Base-by-base conservation (phyloP, 805 yeast genomes). In the Ogataea ramenticola region DNA sequence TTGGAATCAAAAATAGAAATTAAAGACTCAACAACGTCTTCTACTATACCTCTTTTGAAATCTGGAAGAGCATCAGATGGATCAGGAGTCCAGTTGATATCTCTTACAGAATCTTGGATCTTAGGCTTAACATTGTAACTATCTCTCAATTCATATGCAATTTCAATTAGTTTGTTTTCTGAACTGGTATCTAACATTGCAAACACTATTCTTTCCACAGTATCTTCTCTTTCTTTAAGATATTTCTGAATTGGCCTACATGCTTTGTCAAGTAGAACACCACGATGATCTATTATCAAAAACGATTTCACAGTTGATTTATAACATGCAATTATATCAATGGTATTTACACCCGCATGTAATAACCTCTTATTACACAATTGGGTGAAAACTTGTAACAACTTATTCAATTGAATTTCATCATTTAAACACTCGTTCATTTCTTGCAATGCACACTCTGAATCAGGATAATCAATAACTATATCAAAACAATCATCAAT, bases 51-150 rank as follows among this genome's bases (percentile, higher is more conserved):
- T 47, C 77, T 76, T 38, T 76, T 73, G 64, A 85, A 88, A 59
- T 87, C 95, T 0, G 90, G 86, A n/a, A 89, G 73, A 0, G 96
- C 95, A 64, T 88, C 96, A 15, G 86, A 73, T 0, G 96, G 96
- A 52, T 86, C 95, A 0, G 96, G 96, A 9, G 61, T 60, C 96
- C 96, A 87, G 39, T 74, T 66, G 2, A 79, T 54, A 49, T 75
- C 80, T 11, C 66, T 51, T 40, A 67, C 56, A 34, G 72, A 77
- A 36, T 75, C 77, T 6, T 27, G 54, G 42, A 40, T 55, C 47
- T 40, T 49, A 44, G 17, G 61, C 49, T 36, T 56, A 4, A 51
- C 51, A 19, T 60, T 55, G 12, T 53, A 56, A 14, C 56, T 63
- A 43, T 66, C 62, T 9, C 64, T 43, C 12, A 88, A 62, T 47